Evolutionary conservation across 2,329 filamentous ascomycete species (phyloP).

Genomic region (Fusarium sp.): DNA sequence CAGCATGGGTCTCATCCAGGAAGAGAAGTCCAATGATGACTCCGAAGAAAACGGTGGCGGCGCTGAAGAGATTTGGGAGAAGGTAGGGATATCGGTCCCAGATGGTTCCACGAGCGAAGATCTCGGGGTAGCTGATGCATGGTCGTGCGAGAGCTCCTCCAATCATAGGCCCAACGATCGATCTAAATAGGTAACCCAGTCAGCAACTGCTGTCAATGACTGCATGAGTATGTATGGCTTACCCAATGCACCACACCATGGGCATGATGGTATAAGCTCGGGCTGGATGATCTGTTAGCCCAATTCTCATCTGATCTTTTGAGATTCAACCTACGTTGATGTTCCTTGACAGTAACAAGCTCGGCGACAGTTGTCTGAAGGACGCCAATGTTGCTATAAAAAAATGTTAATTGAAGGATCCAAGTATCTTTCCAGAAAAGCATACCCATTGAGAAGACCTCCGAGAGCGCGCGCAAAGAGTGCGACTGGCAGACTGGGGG

Average conservation of each 20-base stretch:
- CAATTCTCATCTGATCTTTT: not conserved
- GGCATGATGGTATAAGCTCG: conserved; percentile 98
- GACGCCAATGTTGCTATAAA: conserved; percentile 89
- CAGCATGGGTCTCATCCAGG: conserved; percentile 91
- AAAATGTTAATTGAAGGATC: conserved; percentile 21
- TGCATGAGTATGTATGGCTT: conserved; percentile 46
- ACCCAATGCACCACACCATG: conserved; percentile 96
- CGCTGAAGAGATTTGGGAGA: conserved; percentile 90
- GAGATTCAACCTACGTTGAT: conserved; percentile 75
- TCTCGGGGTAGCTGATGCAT: conserved; percentile 79
- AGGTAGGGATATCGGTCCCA: conserved; percentile 92
- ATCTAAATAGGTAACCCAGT: conserved; percentile 62
- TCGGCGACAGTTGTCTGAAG: conserved; percentile 96
- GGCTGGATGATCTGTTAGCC: conserved; percentile 61
- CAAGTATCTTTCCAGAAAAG: not conserved
- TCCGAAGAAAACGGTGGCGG: conserved; percentile 78
- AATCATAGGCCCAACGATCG: conserved; percentile 90
- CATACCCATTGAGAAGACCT: conserved; percentile 90
- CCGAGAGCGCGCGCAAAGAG: conserved; percentile 89
- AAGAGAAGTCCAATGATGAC: conserved; percentile 85
- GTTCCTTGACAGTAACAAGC: conserved; percentile 89
- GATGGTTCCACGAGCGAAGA: conserved; percentile 78
- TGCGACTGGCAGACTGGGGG: conserved; percentile 82
- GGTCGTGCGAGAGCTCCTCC: conserved; percentile 91
- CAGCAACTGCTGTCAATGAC: conserved; percentile 27